phyloP scores from a whole-genome alignment of 371 early-diverging fungal species.

The Haplosporangium sp. region DNA sequence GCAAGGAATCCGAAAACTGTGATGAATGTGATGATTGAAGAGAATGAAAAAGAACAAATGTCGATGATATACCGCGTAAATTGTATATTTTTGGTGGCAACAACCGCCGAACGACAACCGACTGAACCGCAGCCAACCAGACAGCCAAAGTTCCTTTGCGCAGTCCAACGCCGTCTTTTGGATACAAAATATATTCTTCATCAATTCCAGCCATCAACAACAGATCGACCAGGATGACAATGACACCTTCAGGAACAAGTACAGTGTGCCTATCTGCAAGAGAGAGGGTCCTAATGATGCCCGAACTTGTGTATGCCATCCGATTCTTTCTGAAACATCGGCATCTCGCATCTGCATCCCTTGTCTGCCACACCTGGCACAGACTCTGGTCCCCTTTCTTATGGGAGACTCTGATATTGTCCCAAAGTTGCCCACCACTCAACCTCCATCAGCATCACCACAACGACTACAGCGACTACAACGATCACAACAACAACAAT shows the following conservation, averaged over 20 bases:
- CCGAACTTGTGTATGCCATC: slow-evolving; percentile 23
- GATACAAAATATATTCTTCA: no score
- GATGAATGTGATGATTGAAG: background rate
- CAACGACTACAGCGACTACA: no score
- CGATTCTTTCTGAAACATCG: slow-evolving; percentile 10
- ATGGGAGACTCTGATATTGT: slow-evolving; percentile 24
- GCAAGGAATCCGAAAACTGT: no score
- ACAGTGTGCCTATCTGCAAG: background rate
- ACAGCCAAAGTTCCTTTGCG: no score
- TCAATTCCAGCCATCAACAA: no score
- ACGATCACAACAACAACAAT: no score
- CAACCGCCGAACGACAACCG: no score
- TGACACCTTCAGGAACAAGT: background rate
- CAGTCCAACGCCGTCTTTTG: no score
- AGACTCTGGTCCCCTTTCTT: slow-evolving; percentile 21
- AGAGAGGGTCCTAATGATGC: slow-evolving; percentile 10
- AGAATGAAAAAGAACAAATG: no score
- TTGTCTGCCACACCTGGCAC: slow-evolving; percentile 20
- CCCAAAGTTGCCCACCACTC: background rate
- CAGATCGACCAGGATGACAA: background rate
- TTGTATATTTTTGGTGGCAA: no score
- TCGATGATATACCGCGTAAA: no score
- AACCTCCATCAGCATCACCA: background rate
- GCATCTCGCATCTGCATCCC: slow-evolving; percentile 17
- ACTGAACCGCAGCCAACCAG: no score